phyloP scores from a whole-genome alignment of 768 basidiomycete genomes.

The Rhodotorula graminis region DNA sequence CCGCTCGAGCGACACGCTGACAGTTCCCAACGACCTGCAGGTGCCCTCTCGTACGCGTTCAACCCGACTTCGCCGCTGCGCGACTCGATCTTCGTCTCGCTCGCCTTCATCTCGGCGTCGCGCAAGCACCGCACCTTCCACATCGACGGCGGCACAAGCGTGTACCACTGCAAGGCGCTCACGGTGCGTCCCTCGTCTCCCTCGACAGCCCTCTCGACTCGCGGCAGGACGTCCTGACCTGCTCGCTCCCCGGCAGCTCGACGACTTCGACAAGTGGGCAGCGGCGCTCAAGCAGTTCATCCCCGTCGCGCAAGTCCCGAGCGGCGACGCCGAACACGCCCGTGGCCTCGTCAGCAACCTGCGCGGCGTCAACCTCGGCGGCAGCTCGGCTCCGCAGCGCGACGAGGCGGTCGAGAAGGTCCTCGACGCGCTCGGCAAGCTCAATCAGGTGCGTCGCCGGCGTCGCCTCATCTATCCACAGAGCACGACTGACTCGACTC shows the following conservation, averaged over 20 bases:
- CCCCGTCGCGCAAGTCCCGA: slow-evolving; percentile 2
- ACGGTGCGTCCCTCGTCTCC: slow-evolving; percentile 5
- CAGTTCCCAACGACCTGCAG: not conserved
- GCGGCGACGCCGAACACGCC: not conserved
- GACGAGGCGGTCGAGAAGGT: slow-evolving; percentile 2
- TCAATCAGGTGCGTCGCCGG: not conserved
- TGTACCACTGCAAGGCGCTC: slow-evolving; percentile 35
- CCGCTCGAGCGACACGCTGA: not conserved
- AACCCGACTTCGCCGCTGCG: slow-evolving; percentile 30
- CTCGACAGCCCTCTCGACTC: not conserved
- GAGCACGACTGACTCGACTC: not conserved
- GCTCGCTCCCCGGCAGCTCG: not conserved
- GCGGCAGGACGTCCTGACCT: not conserved
- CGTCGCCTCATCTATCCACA: not conserved
- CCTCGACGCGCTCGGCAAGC: slow-evolving; percentile 2
- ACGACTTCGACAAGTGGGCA: slow-evolving; percentile 37
- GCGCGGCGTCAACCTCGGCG: no score
- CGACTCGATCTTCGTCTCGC: slow-evolving; percentile 31
- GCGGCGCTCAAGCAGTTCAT: slow-evolving; percentile 24
- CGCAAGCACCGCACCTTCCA: slow-evolving; percentile 22
- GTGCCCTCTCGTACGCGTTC: slow-evolving; percentile 36
- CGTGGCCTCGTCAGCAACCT: not conserved
- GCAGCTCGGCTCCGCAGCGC: no score
- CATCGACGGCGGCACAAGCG: slow-evolving; percentile 35
- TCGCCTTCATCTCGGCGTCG: slow-evolving; percentile 29